Base-by-base conservation (phyloP, 192 early-diverging fungal species). In the Coemansia sp. region DNA sequence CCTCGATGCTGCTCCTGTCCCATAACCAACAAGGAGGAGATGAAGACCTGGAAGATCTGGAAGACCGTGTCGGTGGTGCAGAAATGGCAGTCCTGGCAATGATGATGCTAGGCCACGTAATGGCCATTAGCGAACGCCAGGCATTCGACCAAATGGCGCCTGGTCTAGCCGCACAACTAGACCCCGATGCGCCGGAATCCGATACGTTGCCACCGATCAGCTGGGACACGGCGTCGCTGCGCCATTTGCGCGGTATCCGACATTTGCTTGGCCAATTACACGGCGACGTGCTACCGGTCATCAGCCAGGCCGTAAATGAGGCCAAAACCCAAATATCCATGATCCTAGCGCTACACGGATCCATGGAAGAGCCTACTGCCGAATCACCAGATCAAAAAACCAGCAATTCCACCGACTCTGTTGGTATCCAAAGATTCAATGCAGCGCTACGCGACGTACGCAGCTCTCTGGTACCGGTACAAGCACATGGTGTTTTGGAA, bases 401-500 rank as follows among this genome's bases (percentile, higher is more conserved):
- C 66, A 65, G 45, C 61, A 48, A 55, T 70, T 57, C 61, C 72
- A 28, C 22, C 22, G 22, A 28, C 1, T 28, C 78, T 53, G 76
- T 61, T 22, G 89, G 83, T 15, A 71, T 85, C 61, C 73, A 85
- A 64, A 86, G 87, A 37, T 93, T 94, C 67, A 85, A 79, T 15
- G 85, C 90, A 41, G 94, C 95, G 0, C 74, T 98, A 81, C 87
- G 90, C 20, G 93, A 93, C 15, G 75, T 95, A 0, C 82, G 85
- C 37, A 90, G 93, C 70, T 88, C 90, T 9, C 74, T 97, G 22
- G 76, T 97, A 33, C 96, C 96, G 0, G 89, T 98, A 4, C 86
- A 90, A 34, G 96, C 95, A 4, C 91, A 95, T 41, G 96, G 96
- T 5, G 88, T 97, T 62, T 87, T 87, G 8, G 86, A 91, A 70